Evolutionary conservation across 2,329 filamentous ascomycete species (phyloP), one percentile per base, ranked within the genome.

Genomic region (Aspergillus arachidicola): DNA sequence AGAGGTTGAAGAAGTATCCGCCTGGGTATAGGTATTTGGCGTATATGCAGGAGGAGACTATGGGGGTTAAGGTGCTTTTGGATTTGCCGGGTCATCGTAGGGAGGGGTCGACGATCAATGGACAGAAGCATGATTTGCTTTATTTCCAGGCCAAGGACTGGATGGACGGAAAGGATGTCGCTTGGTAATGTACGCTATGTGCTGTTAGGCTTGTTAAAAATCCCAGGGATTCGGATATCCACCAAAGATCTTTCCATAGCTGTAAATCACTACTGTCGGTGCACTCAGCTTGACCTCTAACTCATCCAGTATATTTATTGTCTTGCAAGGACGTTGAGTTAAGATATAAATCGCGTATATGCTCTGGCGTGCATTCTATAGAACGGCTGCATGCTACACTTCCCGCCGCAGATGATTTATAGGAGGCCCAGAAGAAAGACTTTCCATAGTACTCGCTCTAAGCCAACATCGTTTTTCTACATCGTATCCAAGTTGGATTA

Each of bases 221-320:
- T n/a, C n/a, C n/a, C n/a, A n/a, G n/a, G n/a, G n/a, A n/a, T n/a
- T n/a, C n/a, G n/a, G n/a, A n/a, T n/a, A n/a, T n/a, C n/a, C n/a
- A n/a, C n/a, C n/a, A n/a, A n/a, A n/a, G n/a, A n/a, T n/a, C n/a
- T n/a, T n/a, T n/a, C n/a, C n/a, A n/a, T n/a, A n/a, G n/a, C n/a
- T n/a, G n/a, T n/a, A n/a, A n/a, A n/a, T n/a, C n/a, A n/a, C n/a
- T n/a, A n/a, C n/a, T n/a, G n/a, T n/a, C n/a, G n/a, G n/a, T n/a
- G n/a, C n/a, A n/a, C n/a, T n/a, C n/a, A n/a, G n/a, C 16, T 38
- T 38, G 6, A 16, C 0, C 16, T 9, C 0, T 19, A 41, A 10
- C 4, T 41, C 6, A 9, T 10, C n/a, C 38, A 19, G 38, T 38
- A 38, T 38, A 16, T 19, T 16, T 19, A 5, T 6, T 3, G 3